Base-by-base conservation (phyloP, 2,329 filamentous ascomycete species). In the Fusarium sp. region DNA sequence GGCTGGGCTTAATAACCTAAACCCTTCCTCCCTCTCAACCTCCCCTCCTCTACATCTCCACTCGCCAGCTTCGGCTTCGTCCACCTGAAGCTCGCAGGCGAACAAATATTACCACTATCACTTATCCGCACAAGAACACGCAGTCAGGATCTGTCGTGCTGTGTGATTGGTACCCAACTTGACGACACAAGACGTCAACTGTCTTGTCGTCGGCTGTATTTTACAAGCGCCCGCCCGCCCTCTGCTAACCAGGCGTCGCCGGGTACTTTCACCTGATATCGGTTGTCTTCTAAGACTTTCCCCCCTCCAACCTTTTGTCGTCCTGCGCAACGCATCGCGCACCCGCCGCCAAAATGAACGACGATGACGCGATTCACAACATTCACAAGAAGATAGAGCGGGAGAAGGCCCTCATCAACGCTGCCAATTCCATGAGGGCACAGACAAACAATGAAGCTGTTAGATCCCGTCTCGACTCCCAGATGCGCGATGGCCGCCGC, bases 301-400 rank as follows among this genome's bases (percentile, higher is more conserved):
- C 43, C 50, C 50, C 56, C 51, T 58, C 58, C 54, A 51, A 46
- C 57, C 50, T 64, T 61, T 38, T 58, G 46, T 68, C 78, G 79
- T 80, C 76, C 71, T 65, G 79, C 79, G 80, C 80, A 75, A 79
- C 80, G 78, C 63, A 80, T 79, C 79, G 79, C 78, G 79, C 79
- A 75, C 76, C 73, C 75, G 73, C 79, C 78, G 80, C 81, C 82
- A 84, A 79, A 80, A 90, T 90, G 86, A 88, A 86, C 79, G 88
- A 90, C 79, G 87, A 90, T 70, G 87, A 90, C 76, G 85, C 87
- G 74, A 86, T 90, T 82, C 90, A 90, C 83, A 92, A 94, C 81
- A 94, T 99, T 84, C 90, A 92, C 84, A 92, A 91, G 85, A 98
- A 99, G 91, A 98, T 99, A 82, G 94, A 98, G 86, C 91, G 95